Percentiles rank a stretch among this genome's conserved stretches.
phyloP scores from a whole-genome alignment of 2,329 filamentous ascomycete species.

The Aureobasidium sp. region DNA sequence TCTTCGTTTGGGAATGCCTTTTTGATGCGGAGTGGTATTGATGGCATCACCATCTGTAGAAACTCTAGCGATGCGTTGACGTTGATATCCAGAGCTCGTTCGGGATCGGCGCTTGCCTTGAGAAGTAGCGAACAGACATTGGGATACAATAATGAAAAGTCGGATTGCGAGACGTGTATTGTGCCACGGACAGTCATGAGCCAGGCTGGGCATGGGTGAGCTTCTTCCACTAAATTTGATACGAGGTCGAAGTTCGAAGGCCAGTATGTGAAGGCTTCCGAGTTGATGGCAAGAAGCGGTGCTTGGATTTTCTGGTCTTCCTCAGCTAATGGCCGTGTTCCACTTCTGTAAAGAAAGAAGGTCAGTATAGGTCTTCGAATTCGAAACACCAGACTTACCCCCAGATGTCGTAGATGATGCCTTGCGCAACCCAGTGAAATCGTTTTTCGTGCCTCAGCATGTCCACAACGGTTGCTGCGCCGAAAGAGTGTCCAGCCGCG shows the following conservation, averaged over 20 bases:
- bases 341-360: constrained; percentile 29
- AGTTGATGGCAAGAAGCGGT: constrained; percentile 58
- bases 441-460: constrained; percentile 48
- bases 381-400: constrained; percentile 37
- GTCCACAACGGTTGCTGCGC: constrained; percentile 57
- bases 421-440: constrained; percentile 54
- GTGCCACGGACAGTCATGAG: constrained; percentile 49
- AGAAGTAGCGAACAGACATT: constrained; percentile 51
- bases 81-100: constrained; percentile 57
- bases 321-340: constrained; percentile 37
- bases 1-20: constrained; percentile 49
- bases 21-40: constrained; percentile 41
- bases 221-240: constrained; percentile 51
- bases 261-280: constrained; percentile 67
- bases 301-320: constrained; percentile 34
- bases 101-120: constrained; percentile 58
- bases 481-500: constrained; percentile 60
- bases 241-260: constrained; percentile 55
- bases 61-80: constrained; percentile 58
- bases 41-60: constrained; percentile 47
- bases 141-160: constrained; percentile 60
- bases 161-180: constrained; percentile 59
- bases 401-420: constrained; percentile 62
- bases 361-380: not conserved
- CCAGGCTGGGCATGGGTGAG: constrained; percentile 40